These are phyloP conservation scores for Neurospora sp. DNA, from an alignment of 495 filamentous ascomycete species.

Conservation along the genomic window DNA sequence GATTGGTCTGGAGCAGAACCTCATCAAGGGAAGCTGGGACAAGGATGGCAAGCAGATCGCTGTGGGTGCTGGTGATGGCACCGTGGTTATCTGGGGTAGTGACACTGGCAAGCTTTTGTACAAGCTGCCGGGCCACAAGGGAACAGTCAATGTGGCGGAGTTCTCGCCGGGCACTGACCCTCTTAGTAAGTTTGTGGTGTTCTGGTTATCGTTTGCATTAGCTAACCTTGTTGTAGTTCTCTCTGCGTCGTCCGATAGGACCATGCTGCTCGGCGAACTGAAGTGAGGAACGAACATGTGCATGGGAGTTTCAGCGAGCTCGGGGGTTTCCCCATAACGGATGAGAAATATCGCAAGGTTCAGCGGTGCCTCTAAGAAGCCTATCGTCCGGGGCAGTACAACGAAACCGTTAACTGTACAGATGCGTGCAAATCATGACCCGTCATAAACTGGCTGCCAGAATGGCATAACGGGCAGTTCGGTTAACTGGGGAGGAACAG, in stretches of 20 bases:
- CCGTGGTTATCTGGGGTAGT: slow-evolving; percentile 80
- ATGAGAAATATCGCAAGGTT: too few species aligned
- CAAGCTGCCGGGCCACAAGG: slow-evolving; percentile 92
- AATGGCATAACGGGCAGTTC: neutral
- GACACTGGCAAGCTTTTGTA: slow-evolving; percentile 78
- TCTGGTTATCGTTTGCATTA: slow-evolving; percentile 5
- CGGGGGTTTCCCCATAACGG: too few species aligned
- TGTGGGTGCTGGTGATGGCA: slow-evolving; percentile 83
- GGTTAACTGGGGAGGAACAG: neutral
- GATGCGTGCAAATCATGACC: neutral
- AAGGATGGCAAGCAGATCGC: slow-evolving; percentile 75
- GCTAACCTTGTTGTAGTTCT: slow-evolving; percentile 52
- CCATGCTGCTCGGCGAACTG: slow-evolving; percentile 68
- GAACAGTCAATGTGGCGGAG: slow-evolving; percentile 88
- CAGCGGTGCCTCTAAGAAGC: too few species aligned
- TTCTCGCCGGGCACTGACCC: slow-evolving; percentile 77
- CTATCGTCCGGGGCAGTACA: too few species aligned
- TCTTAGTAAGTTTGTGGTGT: slow-evolving; percentile 58
- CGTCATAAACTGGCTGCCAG: neutral
- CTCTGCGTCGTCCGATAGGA: slow-evolving; percentile 76
- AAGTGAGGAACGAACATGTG: slow-evolving; percentile 23
- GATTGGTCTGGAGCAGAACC: slow-evolving; percentile 80
- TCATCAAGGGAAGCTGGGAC: slow-evolving; percentile 88
- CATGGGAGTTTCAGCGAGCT: neutral
- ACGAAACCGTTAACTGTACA: neutral